Evolutionary conservation across 2,329 filamentous ascomycete species (phyloP), one percentile per base, ranked within the genome.

Genomic region (Rutstroemia sp.): DNA sequence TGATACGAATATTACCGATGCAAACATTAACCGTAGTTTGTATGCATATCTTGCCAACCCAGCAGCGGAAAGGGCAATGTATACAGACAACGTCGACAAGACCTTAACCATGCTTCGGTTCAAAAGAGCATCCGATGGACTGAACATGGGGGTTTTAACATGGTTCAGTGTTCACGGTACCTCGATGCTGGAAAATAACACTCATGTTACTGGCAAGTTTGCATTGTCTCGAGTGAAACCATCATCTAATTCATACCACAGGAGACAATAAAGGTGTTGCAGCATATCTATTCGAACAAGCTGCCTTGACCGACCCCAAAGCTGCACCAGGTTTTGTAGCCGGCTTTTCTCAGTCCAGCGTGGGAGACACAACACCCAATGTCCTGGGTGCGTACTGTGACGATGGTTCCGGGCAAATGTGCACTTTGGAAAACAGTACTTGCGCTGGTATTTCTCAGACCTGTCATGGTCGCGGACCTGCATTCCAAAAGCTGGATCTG

Each of bases 301-400:
- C 81, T 45, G 77, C 86, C 56, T 67, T 74, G 3, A 74, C 70
- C n/a, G 77, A 82, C 38, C 65, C 74, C 1, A 77, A 74, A 14
- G 83, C 84, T n/a, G 79, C 80, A 0, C 74, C 82, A 2, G 80
- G 79, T 10, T 96, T 95, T 63, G 88, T 96, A 1, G 91, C 91
- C 6, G 92, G 90, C 10, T 96, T 96, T 71, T 94, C 90, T 2
- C 92, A 96, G 70, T 83, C 91, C 10, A 95, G 87, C 61, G 90
- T 96, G 8, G 92, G 90, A 37, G 92, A 96, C 66, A 95, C 90
- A 0, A 88, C 87, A 0, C 92, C 92, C 2, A 96, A 96, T 64
- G 81, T 92, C 0, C 77, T 89, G 2, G 92, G 92, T 1, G 89
- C 92, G 1, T 95, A 83, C 74, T 96, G 92, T 65, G 91, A 96